Base-by-base conservation (phyloP, 257 asterid species). In the Rehmannia glutinosa region DNA sequence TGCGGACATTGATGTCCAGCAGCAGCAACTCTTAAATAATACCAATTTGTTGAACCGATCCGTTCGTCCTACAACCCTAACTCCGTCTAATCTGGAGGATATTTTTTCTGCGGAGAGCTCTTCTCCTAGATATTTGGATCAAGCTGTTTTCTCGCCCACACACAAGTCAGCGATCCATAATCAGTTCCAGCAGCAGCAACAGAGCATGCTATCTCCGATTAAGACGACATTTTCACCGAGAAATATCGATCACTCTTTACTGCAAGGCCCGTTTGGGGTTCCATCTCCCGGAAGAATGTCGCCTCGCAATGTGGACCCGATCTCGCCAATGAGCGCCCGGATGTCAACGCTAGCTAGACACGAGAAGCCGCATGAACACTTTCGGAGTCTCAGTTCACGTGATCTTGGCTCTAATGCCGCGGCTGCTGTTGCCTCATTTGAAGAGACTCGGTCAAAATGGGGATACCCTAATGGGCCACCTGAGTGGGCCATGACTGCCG, bases 171-270 rank as follows among this genome's bases (percentile, higher is more conserved):
- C 84, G 0, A 68, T 78, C 71, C 70, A 80, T 38, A 86, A 82
- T 73, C 97, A 86, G 52, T 87, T 86, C 82, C 95, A 86, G 69
- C 96, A 86, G 84, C 88, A 79, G 81, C 93, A 84, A 70, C 87
- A 81, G 81, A 82, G 74, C 80, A 71, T 82, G 72, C 72, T 83
- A 41, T 86, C 96, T 77, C 96, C 97, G 30, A 77, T 86, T 16
- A 84, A 86, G 43, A 78, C 89, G 3, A 75, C 72, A 0, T 87
- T 82, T 63, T 78, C 91, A 2, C 88, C 86, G n/a, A 79, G 86
- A 63, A 83, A 66, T 21, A 66, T 65, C 5, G 95, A 90, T 66
- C 87, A 85, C 73, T 51, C 90, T 25, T 72, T 78, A 2, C 30
- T 80, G 77, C 93, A 85, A 78, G 75, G 77, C 30, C 79, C 88